Evolutionary conservation across 176 grass and related monocot species (phyloP), one percentile per base, ranked within the genome.

Genomic region (Calamus simplicifolius): DNA sequence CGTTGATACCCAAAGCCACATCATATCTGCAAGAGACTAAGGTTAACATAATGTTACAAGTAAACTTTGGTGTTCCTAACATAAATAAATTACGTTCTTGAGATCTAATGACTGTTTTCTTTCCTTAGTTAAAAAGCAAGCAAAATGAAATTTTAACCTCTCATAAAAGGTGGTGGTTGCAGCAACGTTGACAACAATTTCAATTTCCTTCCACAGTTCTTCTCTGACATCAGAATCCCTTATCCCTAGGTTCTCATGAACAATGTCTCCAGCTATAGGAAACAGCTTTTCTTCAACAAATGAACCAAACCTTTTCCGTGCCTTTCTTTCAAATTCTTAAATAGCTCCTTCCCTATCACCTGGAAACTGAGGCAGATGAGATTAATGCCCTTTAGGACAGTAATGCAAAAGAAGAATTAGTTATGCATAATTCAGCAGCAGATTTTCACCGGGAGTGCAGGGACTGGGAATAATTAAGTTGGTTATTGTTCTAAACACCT

Each of bases 221-320:
- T 78, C 60, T 64, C 38, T 23, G 38, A 64, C 52, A 4, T 19
- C 16, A 19, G 1, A 19, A 31, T 70, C 6, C 19, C 2, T 28
- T 65, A 71, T 59, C 26, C 75, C 75, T 43, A 78, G 64, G 64
- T 71, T 64, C 8, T 64, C 1, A 53, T 65, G 3, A 0, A 59
- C 57, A 29, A 78, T 56, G 43, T 78, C 60, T 27, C 75, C 67
- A 58, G 54, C 43, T 19, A 65, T 7, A 27, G 58, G 67, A 27
- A 5, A 51, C 19, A 71, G 43, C 54, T 78, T 78, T 18, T 35
- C 18, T 59, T 59, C 71, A 53, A 78, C 64, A 53, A 61, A 71
- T 16, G 60, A 78, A 52, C 19, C 57, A n/a, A 65, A 3, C 64
- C 5, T 1, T 16, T 10, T 43, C 57, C 38, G 27, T 78, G 57